These are phyloP conservation scores for Moelleriella libera DNA, from an alignment of 2,329 filamentous ascomycete species.

Conservation along the genomic window DNA sequence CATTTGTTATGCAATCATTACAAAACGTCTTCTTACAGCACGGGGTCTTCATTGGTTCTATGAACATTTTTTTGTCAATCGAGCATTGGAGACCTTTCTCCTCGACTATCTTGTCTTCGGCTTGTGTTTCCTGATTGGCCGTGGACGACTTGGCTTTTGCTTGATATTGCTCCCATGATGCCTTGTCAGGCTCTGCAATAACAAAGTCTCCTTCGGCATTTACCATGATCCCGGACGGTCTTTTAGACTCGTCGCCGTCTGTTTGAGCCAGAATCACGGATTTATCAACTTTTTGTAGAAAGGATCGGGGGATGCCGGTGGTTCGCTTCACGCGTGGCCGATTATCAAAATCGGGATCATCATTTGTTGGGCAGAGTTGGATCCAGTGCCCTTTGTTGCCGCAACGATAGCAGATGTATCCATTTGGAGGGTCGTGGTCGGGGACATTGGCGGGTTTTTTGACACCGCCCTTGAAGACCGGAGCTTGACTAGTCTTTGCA, in stretches of 20 bases:
- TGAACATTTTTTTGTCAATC: conserved; percentile 95
- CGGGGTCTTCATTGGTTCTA: conserved; percentile 97
- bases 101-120: conserved; percentile 74
- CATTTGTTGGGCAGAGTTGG: conserved; percentile 94
- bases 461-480: conserved; percentile 41
- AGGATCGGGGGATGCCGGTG: conserved; percentile 90
- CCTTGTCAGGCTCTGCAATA: conserved; percentile 88
- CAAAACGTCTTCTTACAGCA: conserved; percentile 98
- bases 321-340: conserved; percentile 88
- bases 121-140: conserved; percentile 61
- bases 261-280: conserved; percentile 60
- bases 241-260: conserved; percentile 69
- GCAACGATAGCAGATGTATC: conserved; percentile 93
- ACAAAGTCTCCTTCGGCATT: conserved; percentile 97
- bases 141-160: conserved; percentile 83
- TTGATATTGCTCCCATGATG: conserved; percentile 93
- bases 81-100: conserved; percentile 83
- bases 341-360: conserved; percentile 91
- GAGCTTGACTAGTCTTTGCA: conserved; percentile 36
- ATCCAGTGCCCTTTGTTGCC: conserved; percentile 99
- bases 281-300: conserved; percentile 92
- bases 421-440: conserved; percentile 82
- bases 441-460: conserved; percentile 68
- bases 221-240: conserved; percentile 85
- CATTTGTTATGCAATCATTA: conserved; percentile 98